Evolutionary conservation across 768 basidiomycete genomes (phyloP).

Genomic region (Jaapia argillacea): DNA sequence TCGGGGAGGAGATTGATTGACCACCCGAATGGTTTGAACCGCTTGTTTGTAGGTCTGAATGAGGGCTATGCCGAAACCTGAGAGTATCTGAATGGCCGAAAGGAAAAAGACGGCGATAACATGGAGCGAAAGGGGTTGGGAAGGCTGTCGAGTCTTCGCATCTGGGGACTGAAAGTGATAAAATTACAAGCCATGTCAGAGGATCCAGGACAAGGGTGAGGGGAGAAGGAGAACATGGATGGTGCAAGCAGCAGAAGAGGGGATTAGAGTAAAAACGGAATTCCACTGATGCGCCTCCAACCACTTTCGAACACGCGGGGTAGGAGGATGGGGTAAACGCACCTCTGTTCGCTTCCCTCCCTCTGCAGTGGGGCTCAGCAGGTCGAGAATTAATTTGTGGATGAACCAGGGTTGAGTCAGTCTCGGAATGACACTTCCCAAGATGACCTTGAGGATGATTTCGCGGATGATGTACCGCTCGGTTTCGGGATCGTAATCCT

Average conservation of each 20-base stretch:
- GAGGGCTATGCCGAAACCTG: conserved; percentile 57
- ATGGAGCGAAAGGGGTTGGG: conserved; percentile 30
- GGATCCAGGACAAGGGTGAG: too few relatives aligned
- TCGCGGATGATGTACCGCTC: conserved; percentile 84
- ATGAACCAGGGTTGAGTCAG: conserved; percentile 89
- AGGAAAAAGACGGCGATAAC: conserved; percentile 58
- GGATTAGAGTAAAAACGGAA: not conserved
- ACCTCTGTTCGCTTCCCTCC: conserved; percentile 10
- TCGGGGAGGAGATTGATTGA: conserved; percentile 26
- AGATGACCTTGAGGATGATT: conserved; percentile 66
- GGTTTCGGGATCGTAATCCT: conserved; percentile 69
- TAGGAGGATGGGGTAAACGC: too few relatives aligned
- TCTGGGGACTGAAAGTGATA: not conserved
- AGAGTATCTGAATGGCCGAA: conserved; percentile 63
- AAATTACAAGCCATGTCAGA: too few relatives aligned
- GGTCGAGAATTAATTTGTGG: conserved; percentile 54
- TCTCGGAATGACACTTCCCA: conserved; percentile 57
- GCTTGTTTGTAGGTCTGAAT: conserved; percentile 61
- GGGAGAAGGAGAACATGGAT: too few relatives aligned
- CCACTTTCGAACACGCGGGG: too few relatives aligned
- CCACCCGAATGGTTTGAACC: conserved; percentile 51
- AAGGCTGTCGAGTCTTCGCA: conserved; percentile 13
- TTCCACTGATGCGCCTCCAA: too few relatives aligned
- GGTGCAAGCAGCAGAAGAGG: not conserved
- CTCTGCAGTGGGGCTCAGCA: conserved; percentile 40